A percentile compares a stretch with the other conserved stretches of the same genome.
phyloP scores from a whole-genome alignment of 1,284 basidiomycete species.

The Cryptococcus jaspeensis region DNA sequence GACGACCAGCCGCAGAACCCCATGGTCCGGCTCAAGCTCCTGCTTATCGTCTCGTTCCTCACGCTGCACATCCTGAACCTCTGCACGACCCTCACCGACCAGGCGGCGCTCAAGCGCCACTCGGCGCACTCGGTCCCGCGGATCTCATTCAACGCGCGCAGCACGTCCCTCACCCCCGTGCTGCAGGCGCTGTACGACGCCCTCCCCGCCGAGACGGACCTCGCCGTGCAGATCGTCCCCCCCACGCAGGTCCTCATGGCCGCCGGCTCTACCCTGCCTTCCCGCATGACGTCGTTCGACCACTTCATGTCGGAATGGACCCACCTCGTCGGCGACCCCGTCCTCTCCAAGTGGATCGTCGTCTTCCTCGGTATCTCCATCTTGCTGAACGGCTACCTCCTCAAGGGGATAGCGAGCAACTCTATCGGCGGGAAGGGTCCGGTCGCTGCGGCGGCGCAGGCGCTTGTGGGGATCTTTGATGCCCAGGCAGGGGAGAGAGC shows the following conservation, averaged over 20 bases:
- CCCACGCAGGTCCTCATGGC: constrained; percentile 62
- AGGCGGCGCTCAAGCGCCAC: constrained; percentile 63
- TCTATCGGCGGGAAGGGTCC: constrained; percentile 51
- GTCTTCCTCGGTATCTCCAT: constrained; percentile 82
- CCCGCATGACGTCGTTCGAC: constrained; percentile 62
- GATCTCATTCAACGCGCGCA: constrained; percentile 29
- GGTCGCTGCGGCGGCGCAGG: constrained; percentile 53
- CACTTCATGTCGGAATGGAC: constrained; percentile 94
- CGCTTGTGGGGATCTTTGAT: constrained; percentile 52
- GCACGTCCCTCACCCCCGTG: constrained; percentile 61
- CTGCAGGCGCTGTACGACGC: constrained; percentile 61
- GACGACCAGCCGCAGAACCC: constrained; percentile 63
- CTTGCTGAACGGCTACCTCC: constrained; percentile 87
- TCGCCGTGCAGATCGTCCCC: constrained; percentile 71
- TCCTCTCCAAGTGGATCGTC: constrained; percentile 95
- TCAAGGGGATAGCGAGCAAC: constrained; percentile 66
- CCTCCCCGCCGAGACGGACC: constrained; percentile 53
- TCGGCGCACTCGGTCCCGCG: constrained; percentile 42
- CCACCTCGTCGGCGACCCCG: constrained; percentile 88
- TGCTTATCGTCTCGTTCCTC: constrained; percentile 84
- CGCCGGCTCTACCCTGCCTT: constrained; percentile 27
- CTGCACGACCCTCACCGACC: constrained; percentile 82
- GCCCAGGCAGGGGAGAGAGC: constrained; percentile 28
- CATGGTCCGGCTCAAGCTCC: constrained; percentile 82
- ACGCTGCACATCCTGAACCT: constrained; percentile 88